Evolutionary conservation across 2,329 filamentous ascomycete species (phyloP).

Genomic region (Cladosporium phlei): DNA sequence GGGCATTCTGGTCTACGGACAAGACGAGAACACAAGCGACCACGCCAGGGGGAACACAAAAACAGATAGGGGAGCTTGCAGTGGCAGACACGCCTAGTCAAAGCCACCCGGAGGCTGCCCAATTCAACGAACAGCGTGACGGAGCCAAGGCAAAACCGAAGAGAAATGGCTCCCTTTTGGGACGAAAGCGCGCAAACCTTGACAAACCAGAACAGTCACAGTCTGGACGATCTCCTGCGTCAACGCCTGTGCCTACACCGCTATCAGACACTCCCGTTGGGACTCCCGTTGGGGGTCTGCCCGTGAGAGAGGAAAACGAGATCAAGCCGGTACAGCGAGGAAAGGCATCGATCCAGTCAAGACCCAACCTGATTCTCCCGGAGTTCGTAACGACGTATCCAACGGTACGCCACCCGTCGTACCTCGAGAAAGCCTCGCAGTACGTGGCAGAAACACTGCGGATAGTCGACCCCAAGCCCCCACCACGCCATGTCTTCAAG

Average conservation of each 20-base stretch:
- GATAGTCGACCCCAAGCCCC: constrained; percentile 31
- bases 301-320: not conserved
- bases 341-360: constrained; percentile 27
- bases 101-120: constrained; percentile 46
- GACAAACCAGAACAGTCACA: constrained; percentile 19
- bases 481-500: constrained; percentile 66
- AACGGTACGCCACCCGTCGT: constrained; percentile 39
- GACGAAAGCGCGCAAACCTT: constrained; percentile 20
- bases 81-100: constrained; percentile 49
- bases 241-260: constrained; percentile 4
- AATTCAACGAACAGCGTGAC: constrained; percentile 43
- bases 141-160: constrained; percentile 15
- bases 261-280: constrained; percentile 1
- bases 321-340: constrained; percentile 21
- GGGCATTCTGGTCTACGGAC: constrained; percentile 76
- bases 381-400: constrained; percentile 65
- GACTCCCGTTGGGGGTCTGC: constrained; percentile 1
- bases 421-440: constrained; percentile 37
- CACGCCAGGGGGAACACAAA: constrained; percentile 55
- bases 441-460: constrained; percentile 35
- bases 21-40: constrained; percentile 47
- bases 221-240: constrained; percentile 2
- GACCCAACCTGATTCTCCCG: constrained; percentile 63
- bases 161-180: constrained; percentile 21
- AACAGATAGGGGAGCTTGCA: constrained; percentile 48